A percentile compares a stretch with the other conserved stretches of the same genome.
These are phyloP conservation scores for Scheffersomyces spartinae DNA, from an alignment of 805 yeast genomes.

Conservation along the genomic window DNA sequence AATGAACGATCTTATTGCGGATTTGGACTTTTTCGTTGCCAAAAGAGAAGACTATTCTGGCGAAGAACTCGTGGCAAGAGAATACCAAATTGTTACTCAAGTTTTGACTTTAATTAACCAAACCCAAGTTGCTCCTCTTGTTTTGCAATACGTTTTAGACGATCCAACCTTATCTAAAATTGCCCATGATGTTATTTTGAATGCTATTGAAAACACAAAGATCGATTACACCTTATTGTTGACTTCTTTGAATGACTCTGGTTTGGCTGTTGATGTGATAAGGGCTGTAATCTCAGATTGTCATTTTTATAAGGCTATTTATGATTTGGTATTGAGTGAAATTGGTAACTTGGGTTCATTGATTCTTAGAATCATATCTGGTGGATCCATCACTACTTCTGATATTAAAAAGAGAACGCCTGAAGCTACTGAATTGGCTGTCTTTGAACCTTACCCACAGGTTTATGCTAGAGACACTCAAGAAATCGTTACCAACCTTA, in stretches of 20 bases:
- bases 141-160: constrained; percentile 20
- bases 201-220: constrained; percentile 18
- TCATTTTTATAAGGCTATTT: constrained; percentile 26
- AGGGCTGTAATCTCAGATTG: constrained; percentile 25
- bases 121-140: constrained; percentile 24
- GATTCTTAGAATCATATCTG: constrained; percentile 12
- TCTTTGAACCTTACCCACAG: no score
- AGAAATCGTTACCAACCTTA: constrained; percentile 18
- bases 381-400: constrained; percentile 6
- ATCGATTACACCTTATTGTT: constrained; percentile 25
- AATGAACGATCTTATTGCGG: constrained; percentile 15
- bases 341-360: constrained; percentile 18
- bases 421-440: no score
- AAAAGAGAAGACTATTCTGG: constrained; percentile 15
- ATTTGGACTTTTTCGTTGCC: constrained; percentile 14
- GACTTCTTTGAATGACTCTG: constrained; percentile 29
- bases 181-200: constrained; percentile 16
- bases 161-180: constrained; percentile 19
- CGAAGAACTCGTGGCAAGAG: constrained; percentile 23
- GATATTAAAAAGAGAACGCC: constrained; percentile 5
- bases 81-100: constrained; percentile 27
- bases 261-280: constrained; percentile 26
- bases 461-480: no score
- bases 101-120: constrained; percentile 24
- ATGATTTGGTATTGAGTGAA: constrained; percentile 19